Base-by-base conservation (phyloP, 2,329 filamentous ascomycete species). In the Ramichloridium luteum region DNA sequence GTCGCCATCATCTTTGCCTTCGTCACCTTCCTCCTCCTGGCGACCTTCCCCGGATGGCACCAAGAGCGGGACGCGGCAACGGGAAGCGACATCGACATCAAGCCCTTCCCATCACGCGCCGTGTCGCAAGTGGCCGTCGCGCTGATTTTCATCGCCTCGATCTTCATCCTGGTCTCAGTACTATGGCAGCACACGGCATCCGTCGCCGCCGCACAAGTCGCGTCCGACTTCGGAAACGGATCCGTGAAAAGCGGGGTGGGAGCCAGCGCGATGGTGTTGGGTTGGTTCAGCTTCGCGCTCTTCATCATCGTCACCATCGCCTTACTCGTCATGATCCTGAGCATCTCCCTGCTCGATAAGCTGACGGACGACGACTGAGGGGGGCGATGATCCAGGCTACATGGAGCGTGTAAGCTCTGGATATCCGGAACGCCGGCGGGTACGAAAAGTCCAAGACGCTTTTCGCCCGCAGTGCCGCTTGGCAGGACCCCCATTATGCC, bases 1-100 rank as follows among this genome's bases (percentile, higher is more conserved):
- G 86, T 98, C 52, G 90, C 90, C 53, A 86, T 96, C 54, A 82
- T 98, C 56, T 85, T 98, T 52, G 86, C 90, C 47, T 96, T 96
- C 62, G 70, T 96, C 58, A 93, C 85, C 57, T 83, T 98, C 56
- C 72, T 98, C 40, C 74, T 98, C 25, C 77, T 98, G 32, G 88
- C 86, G 33, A 96, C 90, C 18, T 98, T 96, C 62, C 90, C 90
- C 2, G 86, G 86, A 42, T 98, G 90, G 84, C 86, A 96, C 59
- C 84, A 93, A 59, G 84, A 93, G 59, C 72, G 77, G 43, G 81
- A 90, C 58, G 75, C 71, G 22, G 68, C 73, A 20, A 65, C 61
- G 32, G 86, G 85, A 31, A 84, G 77, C 29, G 85, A 93, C 49
- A 76, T 82, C 49, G 84, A 93, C 60, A 79, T 93, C 54, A 93